These are phyloP conservation scores for Candida oleophila DNA, from an alignment of 805 yeast species.

Conservation along the genomic window DNA sequence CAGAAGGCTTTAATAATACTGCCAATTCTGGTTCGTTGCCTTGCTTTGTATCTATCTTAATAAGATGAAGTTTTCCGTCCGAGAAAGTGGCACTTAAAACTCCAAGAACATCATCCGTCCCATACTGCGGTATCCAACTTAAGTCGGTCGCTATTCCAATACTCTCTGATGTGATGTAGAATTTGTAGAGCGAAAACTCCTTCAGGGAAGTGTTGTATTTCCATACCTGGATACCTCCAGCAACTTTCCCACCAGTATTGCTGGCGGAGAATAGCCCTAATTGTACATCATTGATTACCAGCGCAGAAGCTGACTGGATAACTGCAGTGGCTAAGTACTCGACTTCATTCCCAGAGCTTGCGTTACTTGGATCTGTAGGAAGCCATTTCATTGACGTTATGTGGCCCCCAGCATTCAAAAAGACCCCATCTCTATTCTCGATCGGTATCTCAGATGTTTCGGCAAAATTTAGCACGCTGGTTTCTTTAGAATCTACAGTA, in stretches of 20 bases:
- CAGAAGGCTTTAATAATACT: conserved; percentile 21
- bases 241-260: background rate
- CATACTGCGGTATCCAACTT: conserved; percentile 36
- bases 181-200: conserved; percentile 24
- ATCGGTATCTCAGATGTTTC: conserved; percentile 7
- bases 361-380: conserved; percentile 18
- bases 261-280: background rate
- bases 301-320: conserved; percentile 25
- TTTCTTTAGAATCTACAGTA: background rate
- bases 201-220: conserved; percentile 27
- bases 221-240: conserved; percentile 46
- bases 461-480: conserved; percentile 7
- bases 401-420: conserved; percentile 51
- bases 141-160: conserved; percentile 47
- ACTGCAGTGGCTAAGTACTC: conserved; percentile 50
- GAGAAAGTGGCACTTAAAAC: conserved; percentile 52
- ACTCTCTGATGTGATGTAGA: conserved; percentile 24
- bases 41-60: conserved; percentile 33
- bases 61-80: conserved; percentile 55
- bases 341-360: background rate
- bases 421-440: conserved; percentile 31
- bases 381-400: conserved; percentile 58
- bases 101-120: conserved; percentile 27
- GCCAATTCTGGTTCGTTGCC: conserved; percentile 10
- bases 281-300: conserved; percentile 9